Base-by-base conservation (phyloP, 2,329 filamentous ascomycete species). In the Ceratocystis destructans region DNA sequence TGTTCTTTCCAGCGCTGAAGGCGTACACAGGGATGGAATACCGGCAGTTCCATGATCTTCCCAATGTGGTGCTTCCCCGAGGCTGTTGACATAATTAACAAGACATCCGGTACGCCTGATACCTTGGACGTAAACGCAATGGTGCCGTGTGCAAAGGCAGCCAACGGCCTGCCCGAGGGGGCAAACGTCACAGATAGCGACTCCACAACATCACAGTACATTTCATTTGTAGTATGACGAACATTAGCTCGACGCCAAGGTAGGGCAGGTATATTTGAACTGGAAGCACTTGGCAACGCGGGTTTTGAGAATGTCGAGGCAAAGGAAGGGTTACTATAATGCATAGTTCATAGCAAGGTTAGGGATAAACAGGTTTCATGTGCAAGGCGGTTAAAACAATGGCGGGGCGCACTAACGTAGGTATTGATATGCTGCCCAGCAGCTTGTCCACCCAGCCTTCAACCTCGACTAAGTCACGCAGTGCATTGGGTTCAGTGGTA, bases 91-190 rank as follows among this genome's bases (percentile, higher is more conserved):
- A 99, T 80, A 15, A 83, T 88, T 8, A 99, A 78, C 20, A 90
- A 75, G n/a, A 99, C 82, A 73, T 99, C 93, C 0, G 94, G 94
- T 2, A 97, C 84, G 3, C 94, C 94, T 0, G 93, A 96, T 50
- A 99, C 90, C 73, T 97, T 96, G 65, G 89, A 87, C 0, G 90
- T 97, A 74, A 97, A 97, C 1, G 90, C 92, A 70, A 99, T 93
- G 3, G 90, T 95, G 17, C 94, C 94, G 71, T 94, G 89, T 15
- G 90, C 89, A 70, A 96, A 87, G 2, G 94, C 93, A 6, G 90
- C 86, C 25, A 99, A 80, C 0, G 93, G 87, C 15, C 91, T 83
- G 3, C 94, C 94, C 0, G 92, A 96, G 0, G 94, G 94, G 0
- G 94, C 91, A 53, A 97, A 82, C 0, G 88, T 96, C 50, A 96